phyloP scores from a whole-genome alignment of 148 eudicot species.

The Silene conica region DNA sequence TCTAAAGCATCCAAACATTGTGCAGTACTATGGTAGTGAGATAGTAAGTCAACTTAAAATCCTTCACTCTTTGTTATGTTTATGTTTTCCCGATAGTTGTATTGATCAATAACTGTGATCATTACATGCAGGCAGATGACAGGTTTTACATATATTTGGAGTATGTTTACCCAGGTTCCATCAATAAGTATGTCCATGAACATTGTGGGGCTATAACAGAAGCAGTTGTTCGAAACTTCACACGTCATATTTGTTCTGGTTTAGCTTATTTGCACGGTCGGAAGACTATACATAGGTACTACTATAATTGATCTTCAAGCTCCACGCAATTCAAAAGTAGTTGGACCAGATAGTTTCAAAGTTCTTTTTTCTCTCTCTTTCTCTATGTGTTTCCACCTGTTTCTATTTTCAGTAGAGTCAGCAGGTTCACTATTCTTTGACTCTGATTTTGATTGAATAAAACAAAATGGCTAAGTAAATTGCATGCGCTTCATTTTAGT shows the following conservation, averaged over 20 bases:
- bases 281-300: conserved; percentile 92
- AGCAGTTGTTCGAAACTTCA: conserved; percentile 86
- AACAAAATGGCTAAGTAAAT: too few species aligned
- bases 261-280: conserved; percentile 87
- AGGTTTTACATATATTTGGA: conserved; percentile 81
- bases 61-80: background rate
- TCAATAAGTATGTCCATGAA: conserved; percentile 72
- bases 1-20: conserved; percentile 87
- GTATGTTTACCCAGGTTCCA: conserved; percentile 95
- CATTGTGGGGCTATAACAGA: conserved; percentile 90
- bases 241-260: conserved; percentile 90
- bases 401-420: too few species aligned
- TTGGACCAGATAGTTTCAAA: background rate
- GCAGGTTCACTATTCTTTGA: too few species aligned
- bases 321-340: background rate
- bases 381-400: background rate
- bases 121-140: conserved; percentile 57
- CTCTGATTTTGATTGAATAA: too few species aligned
- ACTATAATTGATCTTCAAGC: background rate
- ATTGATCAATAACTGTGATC: conserved; percentile 14
- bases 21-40: conserved; percentile 95
- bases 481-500: too few species aligned
- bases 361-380: background rate
- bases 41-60: conserved; percentile 51
- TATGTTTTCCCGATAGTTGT: background rate